Percentiles rank a stretch among this genome's conserved stretches.
Conservation (phyloP, 2,329 filamentous ascomycete species). For the Fragosphaeria purpurea region DNA sequence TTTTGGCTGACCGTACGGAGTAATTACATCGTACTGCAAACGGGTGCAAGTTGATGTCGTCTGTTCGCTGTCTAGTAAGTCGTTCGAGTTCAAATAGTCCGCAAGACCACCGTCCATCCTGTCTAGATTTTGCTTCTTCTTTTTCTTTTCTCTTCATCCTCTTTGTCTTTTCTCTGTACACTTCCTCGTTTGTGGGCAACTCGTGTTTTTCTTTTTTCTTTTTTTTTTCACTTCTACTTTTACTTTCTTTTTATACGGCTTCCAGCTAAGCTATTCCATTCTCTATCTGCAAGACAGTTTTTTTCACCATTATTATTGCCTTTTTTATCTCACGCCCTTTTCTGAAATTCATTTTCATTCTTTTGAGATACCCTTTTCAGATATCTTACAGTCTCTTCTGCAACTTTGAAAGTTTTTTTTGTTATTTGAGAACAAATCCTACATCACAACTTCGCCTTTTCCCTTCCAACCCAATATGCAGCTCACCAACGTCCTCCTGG, state of each 20-base stretch:
- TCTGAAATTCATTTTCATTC: conserved; percentile 3
- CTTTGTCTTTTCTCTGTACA: background rate
- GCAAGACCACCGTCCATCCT: background rate
- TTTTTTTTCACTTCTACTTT: conserved; percentile 8
- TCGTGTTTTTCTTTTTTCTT: conserved; percentile 2
- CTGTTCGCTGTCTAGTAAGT: too few species aligned
- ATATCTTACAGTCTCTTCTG: too few species aligned
- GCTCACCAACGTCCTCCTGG: conserved; percentile 26
- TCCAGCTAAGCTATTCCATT: conserved; percentile 11
- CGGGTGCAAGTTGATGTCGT: too few species aligned
- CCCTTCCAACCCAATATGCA: conserved; percentile 33
- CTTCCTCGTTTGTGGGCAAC: too few species aligned
- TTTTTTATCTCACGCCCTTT: conserved; percentile 11
- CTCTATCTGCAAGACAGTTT: conserved; percentile 13
- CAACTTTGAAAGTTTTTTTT: too few species aligned
- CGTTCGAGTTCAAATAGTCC: too few species aligned
- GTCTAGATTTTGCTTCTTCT: background rate
- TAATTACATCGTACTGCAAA: too few species aligned
- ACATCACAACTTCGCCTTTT: background rate
- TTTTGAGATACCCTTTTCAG: background rate
- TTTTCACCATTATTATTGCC: conserved; percentile 11
- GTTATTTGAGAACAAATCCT: too few species aligned
- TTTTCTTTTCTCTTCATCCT: background rate
- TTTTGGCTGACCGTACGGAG: background rate
- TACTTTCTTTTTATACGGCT: conserved; percentile 7